Evolutionary conservation across 805 yeast genomes (phyloP), one percentile per base, ranked within the genome.

Genomic region (Metschnikowia corniflorae): DNA sequence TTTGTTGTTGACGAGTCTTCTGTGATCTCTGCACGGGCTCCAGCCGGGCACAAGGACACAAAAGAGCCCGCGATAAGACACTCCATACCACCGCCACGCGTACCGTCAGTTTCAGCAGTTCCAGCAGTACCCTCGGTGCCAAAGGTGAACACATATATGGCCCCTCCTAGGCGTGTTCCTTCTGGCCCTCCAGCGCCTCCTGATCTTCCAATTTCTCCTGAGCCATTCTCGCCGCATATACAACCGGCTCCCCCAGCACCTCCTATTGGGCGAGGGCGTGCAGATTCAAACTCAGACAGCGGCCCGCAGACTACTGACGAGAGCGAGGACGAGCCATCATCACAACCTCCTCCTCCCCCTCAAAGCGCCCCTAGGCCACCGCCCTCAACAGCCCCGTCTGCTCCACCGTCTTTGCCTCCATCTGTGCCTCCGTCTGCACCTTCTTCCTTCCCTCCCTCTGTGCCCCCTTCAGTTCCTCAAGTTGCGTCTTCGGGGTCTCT

Each of bases 91-190:
- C n/a, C n/a, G n/a, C n/a, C n/a, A n/a, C n/a, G n/a, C n/a, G n/a
- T n/a, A n/a, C 9, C 12, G 12, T 21, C 24, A 21, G 8, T 15
- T 3, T 3, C 26, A 24, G 26, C 26, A 12, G 8, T 15, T 12
- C 26, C 37, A 7, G 16, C 20, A 7, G 18, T 42, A 10, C 36
- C 44, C 4, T 35, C 33, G 29, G 37, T 69, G 14, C 77, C 78
- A 8, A 70, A 73, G 47, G 52, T 73, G 12, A 65, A 73, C 3
- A 71, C 71, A 73, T 31, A 71, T 69, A 46, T 63, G 14, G 39
- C 59, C 15, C 56, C 58, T 6, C 40, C 59, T 14, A 36, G 57
- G n/a, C 43, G 55, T 7, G 53, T 58, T 7, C 23, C 46, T 36
- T 17, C 37, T 39, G 46, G 58, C 15, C 53, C 50, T 2, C 40